Base-by-base conservation (phyloP, 2,329 filamentous ascomycete species). In the Penicillium sp. region DNA sequence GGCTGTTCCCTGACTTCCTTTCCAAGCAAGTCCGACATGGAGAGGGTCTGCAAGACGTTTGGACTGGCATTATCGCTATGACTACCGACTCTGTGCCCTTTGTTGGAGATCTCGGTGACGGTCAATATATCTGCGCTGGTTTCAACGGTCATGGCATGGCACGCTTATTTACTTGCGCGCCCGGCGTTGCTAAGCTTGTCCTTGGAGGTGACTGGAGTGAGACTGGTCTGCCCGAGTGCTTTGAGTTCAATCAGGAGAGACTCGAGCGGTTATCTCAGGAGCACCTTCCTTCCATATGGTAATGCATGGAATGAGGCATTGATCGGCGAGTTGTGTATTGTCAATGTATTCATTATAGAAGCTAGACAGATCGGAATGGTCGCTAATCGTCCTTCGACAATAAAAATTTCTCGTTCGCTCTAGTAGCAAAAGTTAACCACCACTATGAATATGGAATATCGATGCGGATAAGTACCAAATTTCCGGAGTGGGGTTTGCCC, bases 111-210 rank as follows among this genome's bases (percentile, higher is more conserved):
- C 60, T 79, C 5, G 65, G 73, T 9, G 66, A 65, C 9, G 76
- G 76, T 4, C 76, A 79, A 47, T 80, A 69, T 60, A 68, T 79
- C 8, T 78, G 76, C 56, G 76, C 76, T n/a, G 76, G 77, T 0
- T 78, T 79, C 52, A 78, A 79, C 56, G 76, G 76, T 0, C 76
- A 79, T 59, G 76, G 76, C 5, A 64, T 78, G 31, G 63, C 63
- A 27, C 80, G 78, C 73, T 78, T 79, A 43, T 78, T 77, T 54
- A 76, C 72, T 1, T 76, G 74, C 54, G 76, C 75, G 0, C 75
- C 75, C 0, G 76, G 74, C 0, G 48, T 78, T 16, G 74, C 65
- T 2, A 75, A 75, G 53, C 55, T 78, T 18, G 69, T 75, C 4
- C 63, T 70, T 5, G 74, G 73, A 4, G 62, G 65, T 5, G 44